These are phyloP conservation scores for Kwoniella sp. DNA, from an alignment of 768 basidiomycete species.

Conservation along the genomic window DNA sequence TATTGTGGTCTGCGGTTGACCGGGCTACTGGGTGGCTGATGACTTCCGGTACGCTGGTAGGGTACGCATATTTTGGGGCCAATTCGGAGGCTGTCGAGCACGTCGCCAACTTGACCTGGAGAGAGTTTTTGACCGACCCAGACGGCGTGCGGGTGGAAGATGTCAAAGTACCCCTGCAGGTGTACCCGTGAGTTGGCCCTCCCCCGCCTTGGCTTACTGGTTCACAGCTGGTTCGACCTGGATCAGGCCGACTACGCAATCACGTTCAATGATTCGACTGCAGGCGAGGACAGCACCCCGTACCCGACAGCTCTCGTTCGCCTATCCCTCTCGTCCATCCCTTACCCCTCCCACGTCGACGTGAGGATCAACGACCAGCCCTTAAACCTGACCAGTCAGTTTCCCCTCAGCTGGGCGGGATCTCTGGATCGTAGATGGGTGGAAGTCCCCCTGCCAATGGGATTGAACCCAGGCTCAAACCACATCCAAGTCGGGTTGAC, in stretches of 20 bases:
- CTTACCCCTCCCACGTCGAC: conserved; percentile 29
- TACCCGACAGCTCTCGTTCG: conserved; percentile 41
- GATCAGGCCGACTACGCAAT: conserved; percentile 19
- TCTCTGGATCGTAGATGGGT: conserved; percentile 44
- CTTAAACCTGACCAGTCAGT: conserved; percentile 19
- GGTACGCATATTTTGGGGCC: conserved; percentile 41
- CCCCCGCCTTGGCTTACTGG: neutral
- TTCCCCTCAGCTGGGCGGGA: conserved; percentile 25
- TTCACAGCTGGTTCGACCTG: conserved; percentile 39
- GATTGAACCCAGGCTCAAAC: conserved; percentile 15
- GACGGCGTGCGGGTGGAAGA: conserved; percentile 37
- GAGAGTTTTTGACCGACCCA: conserved; percentile 23
- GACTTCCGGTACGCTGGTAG: too few species aligned
- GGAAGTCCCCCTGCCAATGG: conserved; percentile 22
- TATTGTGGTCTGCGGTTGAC: neutral
- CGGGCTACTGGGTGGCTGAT: too few species aligned
- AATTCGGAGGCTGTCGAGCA: conserved; percentile 31
- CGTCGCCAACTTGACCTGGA: conserved; percentile 37
- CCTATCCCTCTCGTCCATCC: conserved; percentile 44
- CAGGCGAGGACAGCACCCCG: neutral
- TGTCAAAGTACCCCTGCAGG: conserved; percentile 39
- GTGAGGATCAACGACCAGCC: conserved; percentile 21
- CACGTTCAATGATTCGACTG: conserved; percentile 26
- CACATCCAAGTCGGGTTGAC: conserved; percentile 26
- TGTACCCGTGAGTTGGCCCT: conserved; percentile 38